A percentile compares a stretch with the other conserved stretches of the same genome.
phyloP scores from a whole-genome alignment of 305 asterid species.

The Ajuga reptans region DNA sequence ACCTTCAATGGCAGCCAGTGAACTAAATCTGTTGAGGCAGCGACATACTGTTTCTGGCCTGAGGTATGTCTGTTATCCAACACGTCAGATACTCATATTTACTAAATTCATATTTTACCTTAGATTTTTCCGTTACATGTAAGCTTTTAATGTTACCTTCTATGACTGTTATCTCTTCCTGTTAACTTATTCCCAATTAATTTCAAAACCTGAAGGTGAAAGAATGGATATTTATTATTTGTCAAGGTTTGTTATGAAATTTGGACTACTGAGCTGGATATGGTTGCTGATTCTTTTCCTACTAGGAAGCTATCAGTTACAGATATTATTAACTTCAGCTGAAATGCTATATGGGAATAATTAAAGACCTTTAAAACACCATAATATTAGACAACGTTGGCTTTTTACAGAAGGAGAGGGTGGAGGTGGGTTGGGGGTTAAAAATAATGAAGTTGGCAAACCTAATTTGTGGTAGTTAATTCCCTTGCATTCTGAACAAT shows the following conservation, averaged over 20 bases:
- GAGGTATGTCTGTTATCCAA: constrained; percentile 46
- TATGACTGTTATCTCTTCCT: background rate
- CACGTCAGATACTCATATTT: constrained; percentile 5
- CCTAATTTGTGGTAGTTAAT: background rate
- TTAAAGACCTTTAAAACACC: background rate
- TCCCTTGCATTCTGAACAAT: background rate
- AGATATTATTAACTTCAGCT: background rate
- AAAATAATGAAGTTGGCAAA: background rate
- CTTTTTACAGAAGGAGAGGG: background rate
- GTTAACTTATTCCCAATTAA: background rate
- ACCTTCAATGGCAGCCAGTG: constrained; percentile 67
- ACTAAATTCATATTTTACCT: background rate
- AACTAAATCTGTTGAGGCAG: constrained; percentile 74
- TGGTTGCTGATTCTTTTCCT: background rate
- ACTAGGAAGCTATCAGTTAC: background rate
- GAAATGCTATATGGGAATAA: background rate
- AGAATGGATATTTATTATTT: background rate
- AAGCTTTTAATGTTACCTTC: constrained; percentile 5
- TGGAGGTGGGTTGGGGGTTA: background rate
- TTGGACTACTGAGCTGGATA: background rate
- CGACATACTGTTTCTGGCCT: constrained; percentile 80
- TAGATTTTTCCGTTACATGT: background rate
- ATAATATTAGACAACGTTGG: background rate
- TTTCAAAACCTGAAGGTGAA: background rate
- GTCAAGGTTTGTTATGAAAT: background rate